Base-by-base conservation (phyloP, 2,329 filamentous ascomycete species). In the Cladophialophora exuberans region DNA sequence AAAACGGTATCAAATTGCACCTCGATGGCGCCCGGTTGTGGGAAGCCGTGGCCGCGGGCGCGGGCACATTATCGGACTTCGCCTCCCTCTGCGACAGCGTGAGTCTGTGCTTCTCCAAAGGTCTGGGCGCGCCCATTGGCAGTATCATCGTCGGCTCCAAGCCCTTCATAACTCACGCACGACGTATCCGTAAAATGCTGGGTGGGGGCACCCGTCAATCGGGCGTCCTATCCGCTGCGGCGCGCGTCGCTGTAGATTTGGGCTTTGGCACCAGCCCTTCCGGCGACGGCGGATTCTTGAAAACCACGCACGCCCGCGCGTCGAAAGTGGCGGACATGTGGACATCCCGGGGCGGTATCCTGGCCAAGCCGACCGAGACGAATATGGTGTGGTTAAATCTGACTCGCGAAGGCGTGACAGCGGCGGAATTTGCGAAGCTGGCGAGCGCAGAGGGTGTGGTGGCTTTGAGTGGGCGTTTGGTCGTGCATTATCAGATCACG, bases 341-440 rank as follows among this genome's bases (percentile, higher is more conserved):
- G 90, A 80, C 76, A 4, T 74, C 73, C 13, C 76, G 85, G 47
- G 90, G 90, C 3, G 90, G 90, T 1, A 83, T 81, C 71, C 72
- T 90, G 53, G 72, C 79, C 17, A 78, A 86, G 56, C 86, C 88
- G 0, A 86, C 88, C 1, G 86, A 96, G 67, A 95, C 90, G n/a
- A 96, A 96, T 73, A 95, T 96, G 89, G 83, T 90, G 28, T 96
- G 89, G 90, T 67, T 95, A 54, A 86, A 95, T 69, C 74, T 94
- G 13, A 80, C 83, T 25, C 79, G 79, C 1, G 80, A 82, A 9
- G 81, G 82, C 0, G 69, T 86, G 26, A 73, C 75, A 2, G 68
- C 68, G 3, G 76, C 80, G 47, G 75, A 80, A 35, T 81, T 85
- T 57, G 77, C 81, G 7, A 74, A 77, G 53, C 70, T 81, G 31